Evolutionary conservation across 768 basidiomycete species (phyloP).

Genomic region (Pholiota microspora): DNA sequence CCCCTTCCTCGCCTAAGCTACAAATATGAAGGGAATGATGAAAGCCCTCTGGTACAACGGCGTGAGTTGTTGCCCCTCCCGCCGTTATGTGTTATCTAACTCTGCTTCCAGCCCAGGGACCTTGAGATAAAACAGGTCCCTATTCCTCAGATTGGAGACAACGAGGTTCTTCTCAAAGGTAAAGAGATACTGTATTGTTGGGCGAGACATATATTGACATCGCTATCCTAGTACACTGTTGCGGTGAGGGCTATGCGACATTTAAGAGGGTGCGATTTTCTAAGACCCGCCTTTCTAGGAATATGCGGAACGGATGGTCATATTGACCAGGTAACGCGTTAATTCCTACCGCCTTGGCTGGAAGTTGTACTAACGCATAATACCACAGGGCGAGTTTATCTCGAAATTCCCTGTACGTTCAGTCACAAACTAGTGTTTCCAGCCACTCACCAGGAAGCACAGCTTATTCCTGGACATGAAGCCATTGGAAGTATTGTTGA

Average conservation of each 20-base stretch:
- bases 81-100: constrained; percentile 8
- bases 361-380: constrained; percentile 44
- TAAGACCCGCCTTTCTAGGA: constrained; percentile 24
- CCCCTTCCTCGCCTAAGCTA: neutral
- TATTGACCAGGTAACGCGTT: constrained; percentile 41
- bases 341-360: neutral
- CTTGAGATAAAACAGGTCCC: constrained; percentile 52
- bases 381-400: constrained; percentile 61
- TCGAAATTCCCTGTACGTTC: constrained; percentile 53
- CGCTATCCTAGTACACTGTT: constrained; percentile 13
- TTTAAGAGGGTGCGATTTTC: constrained; percentile 13
- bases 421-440: neutral
- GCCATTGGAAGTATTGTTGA: constrained; percentile 68
- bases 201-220: neutral
- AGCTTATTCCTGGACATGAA: constrained; percentile 42
- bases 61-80: constrained; percentile 40
- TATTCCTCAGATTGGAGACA: constrained; percentile 49
- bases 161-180: constrained; percentile 62
- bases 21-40: constrained; percentile 63
- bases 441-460: constrained; percentile 37
- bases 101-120: constrained; percentile 36
- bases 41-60: constrained; percentile 72
- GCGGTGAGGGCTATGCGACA: constrained; percentile 6
- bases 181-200: constrained; percentile 8
- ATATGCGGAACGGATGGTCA: constrained; percentile 64